phyloP scores from a whole-genome alignment of 2,329 filamentous ascomycete species.

The Scleromitrula shiraiana region DNA sequence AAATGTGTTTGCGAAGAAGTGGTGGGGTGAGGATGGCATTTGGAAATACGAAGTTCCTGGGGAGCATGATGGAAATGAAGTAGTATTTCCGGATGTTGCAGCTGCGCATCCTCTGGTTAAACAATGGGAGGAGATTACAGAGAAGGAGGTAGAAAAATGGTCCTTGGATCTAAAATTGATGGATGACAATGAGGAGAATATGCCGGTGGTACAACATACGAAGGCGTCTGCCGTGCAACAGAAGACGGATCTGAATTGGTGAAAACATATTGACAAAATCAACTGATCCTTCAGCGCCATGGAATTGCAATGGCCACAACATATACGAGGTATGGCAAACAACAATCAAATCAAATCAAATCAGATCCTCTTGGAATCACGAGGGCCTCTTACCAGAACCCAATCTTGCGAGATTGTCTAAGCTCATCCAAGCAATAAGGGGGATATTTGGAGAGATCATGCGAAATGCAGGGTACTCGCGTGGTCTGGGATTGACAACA shows the following conservation, averaged over 20 bases:
- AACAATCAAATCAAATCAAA: not conserved
- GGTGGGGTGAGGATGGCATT: conserved; percentile 61
- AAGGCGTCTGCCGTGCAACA: conserved; percentile 9
- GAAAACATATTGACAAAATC: conserved; percentile 7
- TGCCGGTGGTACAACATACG: not conserved
- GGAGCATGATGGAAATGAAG: conserved; percentile 32
- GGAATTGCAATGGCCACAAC: not conserved
- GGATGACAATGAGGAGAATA: conserved; percentile 12
- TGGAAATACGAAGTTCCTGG: conserved; percentile 57
- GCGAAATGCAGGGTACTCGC: not conserved
- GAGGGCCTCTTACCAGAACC: not conserved
- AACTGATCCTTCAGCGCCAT: not conserved
- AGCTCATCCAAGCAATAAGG: not conserved
- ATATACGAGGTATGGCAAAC: conserved; percentile 7
- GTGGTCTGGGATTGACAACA: not conserved
- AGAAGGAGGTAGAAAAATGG: conserved; percentile 35
- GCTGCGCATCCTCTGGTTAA: conserved; percentile 57
- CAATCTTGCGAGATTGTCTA: not conserved
- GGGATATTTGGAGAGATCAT: not conserved
- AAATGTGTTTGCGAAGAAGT: conserved; percentile 56
- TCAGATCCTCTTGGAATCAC: not conserved
- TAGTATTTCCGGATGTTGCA: conserved; percentile 55
- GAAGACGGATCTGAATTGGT: conserved; percentile 18
- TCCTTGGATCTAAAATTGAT: conserved; percentile 29
- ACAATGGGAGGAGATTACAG: conserved; percentile 48